phyloP scores from a whole-genome alignment of 345 rosid genomes.

The Bruguiera gymnorhiza region DNA sequence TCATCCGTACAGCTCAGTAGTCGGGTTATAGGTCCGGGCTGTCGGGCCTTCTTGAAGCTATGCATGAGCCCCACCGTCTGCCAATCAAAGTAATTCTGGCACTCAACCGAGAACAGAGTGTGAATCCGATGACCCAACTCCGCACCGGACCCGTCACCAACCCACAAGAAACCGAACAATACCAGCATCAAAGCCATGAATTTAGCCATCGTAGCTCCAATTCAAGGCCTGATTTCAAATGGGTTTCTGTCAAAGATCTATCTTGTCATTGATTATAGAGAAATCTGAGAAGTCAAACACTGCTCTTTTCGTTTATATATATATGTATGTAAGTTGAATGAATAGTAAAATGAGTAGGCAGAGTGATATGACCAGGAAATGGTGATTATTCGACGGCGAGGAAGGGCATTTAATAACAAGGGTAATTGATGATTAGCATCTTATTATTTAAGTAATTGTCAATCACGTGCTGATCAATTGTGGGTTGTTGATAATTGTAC shows the following conservation, averaged over 20 bases:
- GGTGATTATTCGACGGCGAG: neutral
- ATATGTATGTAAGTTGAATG: neutral
- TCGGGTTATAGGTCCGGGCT: constrained; percentile 94
- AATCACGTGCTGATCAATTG: neutral
- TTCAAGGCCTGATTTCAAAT: constrained; percentile 29
- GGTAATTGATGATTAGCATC: neutral
- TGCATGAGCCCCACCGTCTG: constrained; percentile 91
- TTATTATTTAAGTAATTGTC: neutral
- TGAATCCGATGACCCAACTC: constrained; percentile 62
- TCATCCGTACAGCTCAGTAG: constrained; percentile 88
- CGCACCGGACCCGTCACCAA: constrained; percentile 31
- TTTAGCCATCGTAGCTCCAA: constrained; percentile 37
- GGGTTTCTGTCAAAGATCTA: constrained; percentile 38
- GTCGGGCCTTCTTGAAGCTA: constrained; percentile 80
- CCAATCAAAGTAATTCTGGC: constrained; percentile 97
- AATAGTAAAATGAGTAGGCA: constrained; percentile 3
- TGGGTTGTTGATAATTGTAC: neutral
- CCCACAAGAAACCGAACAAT: constrained; percentile 17
- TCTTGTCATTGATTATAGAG: constrained; percentile 25
- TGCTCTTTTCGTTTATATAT: neutral
- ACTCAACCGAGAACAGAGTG: constrained; percentile 93
- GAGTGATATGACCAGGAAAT: neutral
- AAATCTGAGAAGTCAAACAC: constrained; percentile 37
- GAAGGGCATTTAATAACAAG: neutral
- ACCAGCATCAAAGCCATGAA: constrained; percentile 20